A percentile compares a stretch with the other conserved stretches of the same genome.
phyloP scores from a whole-genome alignment of 257 asterid species.

The Nemophila menziesii region DNA sequence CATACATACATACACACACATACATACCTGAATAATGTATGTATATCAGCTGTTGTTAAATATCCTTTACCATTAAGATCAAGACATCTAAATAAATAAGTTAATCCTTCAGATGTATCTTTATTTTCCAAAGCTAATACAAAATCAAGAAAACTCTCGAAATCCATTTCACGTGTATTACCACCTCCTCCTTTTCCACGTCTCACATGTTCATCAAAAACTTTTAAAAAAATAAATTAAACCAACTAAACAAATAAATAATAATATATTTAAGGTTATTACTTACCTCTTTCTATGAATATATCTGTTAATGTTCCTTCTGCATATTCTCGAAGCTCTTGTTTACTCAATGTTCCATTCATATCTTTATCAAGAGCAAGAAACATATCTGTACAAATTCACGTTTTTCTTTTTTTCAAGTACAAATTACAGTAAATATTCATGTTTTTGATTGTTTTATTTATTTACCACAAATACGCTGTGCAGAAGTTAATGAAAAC shows the following conservation, averaged over 20 bases:
- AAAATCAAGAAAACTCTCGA: slow-evolving; percentile 89
- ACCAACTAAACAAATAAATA: slow-evolving; percentile 1
- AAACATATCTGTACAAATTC: slow-evolving; percentile 73
- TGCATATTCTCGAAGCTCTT: slow-evolving; percentile 95
- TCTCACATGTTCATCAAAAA: slow-evolving; percentile 93
- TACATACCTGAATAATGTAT: slow-evolving; percentile 75
- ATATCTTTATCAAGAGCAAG: slow-evolving; percentile 97
- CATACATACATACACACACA: neutral
- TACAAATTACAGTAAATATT: slow-evolving; percentile 1
- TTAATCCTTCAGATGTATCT: slow-evolving; percentile 90
- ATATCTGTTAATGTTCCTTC: slow-evolving; percentile 93
- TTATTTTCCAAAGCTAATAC: slow-evolving; percentile 92
- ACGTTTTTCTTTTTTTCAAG: too few relatives aligned
- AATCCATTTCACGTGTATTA: slow-evolving; percentile 91
- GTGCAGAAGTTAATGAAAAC: slow-evolving; percentile 96
- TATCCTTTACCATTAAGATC: slow-evolving; percentile 91
- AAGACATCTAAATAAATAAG: slow-evolving; percentile 84
- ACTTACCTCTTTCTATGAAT: slow-evolving; percentile 92
- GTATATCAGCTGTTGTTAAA: slow-evolving; percentile 89
- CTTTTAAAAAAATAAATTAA: slow-evolving; percentile 25
- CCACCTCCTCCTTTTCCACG: slow-evolving; percentile 89
- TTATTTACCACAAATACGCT: slow-evolving; percentile 86
- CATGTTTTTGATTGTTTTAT: slow-evolving; percentile 1
- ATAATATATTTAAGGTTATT: too few relatives aligned
- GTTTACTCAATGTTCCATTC: slow-evolving; percentile 91